These are phyloP conservation scores for Schwanniomyces yamadae DNA, from an alignment of 805 yeast species.

Conservation along the genomic window DNA sequence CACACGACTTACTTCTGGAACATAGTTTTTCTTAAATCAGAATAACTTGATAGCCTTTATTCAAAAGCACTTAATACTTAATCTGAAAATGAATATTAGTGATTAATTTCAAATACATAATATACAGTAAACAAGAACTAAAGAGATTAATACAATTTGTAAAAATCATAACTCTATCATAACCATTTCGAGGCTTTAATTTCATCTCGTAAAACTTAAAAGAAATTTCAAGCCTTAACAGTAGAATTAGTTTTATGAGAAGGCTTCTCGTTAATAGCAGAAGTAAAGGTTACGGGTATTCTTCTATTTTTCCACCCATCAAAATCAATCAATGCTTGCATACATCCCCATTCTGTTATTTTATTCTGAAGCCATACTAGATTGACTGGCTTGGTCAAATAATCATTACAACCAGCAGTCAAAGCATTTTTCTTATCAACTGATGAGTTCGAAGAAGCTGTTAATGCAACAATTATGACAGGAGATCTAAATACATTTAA, in stretches of 20 bases:
- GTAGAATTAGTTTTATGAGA: slow-evolving; percentile 1
- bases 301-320: slow-evolving; percentile 73
- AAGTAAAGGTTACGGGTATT: not conserved
- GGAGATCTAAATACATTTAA: slow-evolving; percentile 76
- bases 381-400: slow-evolving; percentile 92
- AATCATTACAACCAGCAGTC: slow-evolving; percentile 97
- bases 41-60: too few relatives aligned
- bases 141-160: too few relatives aligned
- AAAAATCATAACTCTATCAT: too few relatives aligned
- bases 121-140: too few relatives aligned
- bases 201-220: too few relatives aligned
- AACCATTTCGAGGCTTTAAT: too few relatives aligned
- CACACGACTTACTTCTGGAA: too few relatives aligned
- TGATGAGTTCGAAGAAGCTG: slow-evolving; percentile 80
- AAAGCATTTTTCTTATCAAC: slow-evolving; percentile 87
- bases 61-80: too few relatives aligned
- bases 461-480: slow-evolving; percentile 95
- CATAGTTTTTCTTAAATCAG: too few relatives aligned
- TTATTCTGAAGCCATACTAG: slow-evolving; percentile 91
- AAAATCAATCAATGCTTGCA: slow-evolving; percentile 95
- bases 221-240: too few relatives aligned
- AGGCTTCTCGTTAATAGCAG: not conserved
- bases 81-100: too few relatives aligned
- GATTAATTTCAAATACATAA: too few relatives aligned
- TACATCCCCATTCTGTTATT: slow-evolving; percentile 97